These are phyloP conservation scores for Polyporus tsugae DNA, from an alignment of 1,284 basidiomycete species.

Conservation along the genomic window DNA sequence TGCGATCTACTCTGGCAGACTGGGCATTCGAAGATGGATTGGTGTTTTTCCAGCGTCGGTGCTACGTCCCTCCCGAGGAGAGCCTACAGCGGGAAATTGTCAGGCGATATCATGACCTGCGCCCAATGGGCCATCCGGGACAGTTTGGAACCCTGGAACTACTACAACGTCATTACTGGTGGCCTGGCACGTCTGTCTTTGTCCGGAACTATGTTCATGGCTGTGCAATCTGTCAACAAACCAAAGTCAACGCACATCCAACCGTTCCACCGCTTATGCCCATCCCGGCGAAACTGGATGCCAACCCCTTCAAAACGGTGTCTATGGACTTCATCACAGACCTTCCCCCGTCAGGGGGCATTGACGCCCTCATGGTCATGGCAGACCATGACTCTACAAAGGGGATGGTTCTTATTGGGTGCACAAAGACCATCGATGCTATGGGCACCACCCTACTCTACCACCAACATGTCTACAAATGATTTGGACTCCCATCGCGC, in stretches of 20 bases:
- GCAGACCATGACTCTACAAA: conserved; percentile 42
- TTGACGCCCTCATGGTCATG: conserved; percentile 47
- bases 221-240: conserved; percentile 40
- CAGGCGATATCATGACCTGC: conserved; percentile 39
- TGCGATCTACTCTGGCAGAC: too few species aligned
- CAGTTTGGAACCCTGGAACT: conserved; percentile 41
- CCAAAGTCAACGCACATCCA: conserved; percentile 38
- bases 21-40: too few species aligned
- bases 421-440: conserved; percentile 28
- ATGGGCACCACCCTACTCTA: conserved; percentile 15
- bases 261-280: conserved; percentile 11
- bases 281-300: background rate
- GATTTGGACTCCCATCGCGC: background rate
- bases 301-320: conserved; percentile 28
- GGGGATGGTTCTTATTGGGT: conserved; percentile 43
- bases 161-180: conserved; percentile 42
- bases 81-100: conserved; percentile 38
- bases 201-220: conserved; percentile 37
- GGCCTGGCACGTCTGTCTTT: conserved; percentile 40
- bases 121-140: conserved; percentile 47
- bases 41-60: background rate
- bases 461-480: conserved; percentile 22
- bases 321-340: conserved; percentile 47
- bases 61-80: conserved; percentile 37
- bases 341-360: conserved; percentile 44